Base-by-base conservation (phyloP, 1,284 basidiomycete genomes). In the Boletus holoroseus region DNA sequence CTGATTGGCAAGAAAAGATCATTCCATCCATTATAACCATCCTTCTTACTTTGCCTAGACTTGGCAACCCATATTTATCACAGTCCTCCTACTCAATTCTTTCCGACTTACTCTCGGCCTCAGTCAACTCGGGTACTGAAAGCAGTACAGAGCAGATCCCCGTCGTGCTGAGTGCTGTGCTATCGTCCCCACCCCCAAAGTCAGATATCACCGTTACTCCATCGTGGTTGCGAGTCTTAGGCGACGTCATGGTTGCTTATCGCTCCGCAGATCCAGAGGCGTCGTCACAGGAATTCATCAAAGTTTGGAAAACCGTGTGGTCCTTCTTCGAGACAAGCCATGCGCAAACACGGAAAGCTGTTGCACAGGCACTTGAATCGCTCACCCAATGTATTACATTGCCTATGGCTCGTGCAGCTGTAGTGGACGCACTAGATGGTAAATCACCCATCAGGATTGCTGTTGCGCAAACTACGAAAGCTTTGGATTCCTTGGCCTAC, bases 11-110 rank as follows among this genome's bases (percentile, higher is more conserved):
- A 18, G 41, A 47, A 45, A 62, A 94, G 91, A 76, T 81, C 44
- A 74, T 92, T 31, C 81, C 88, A 7, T 58, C 76, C 16, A 78
- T 94, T 51, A 83, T 83, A 24, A 76, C 78, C 22, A 73, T 81
- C 12, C 78, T 96, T 26, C 81, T 95, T 13, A 74, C 79, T 11
- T 79, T 94, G 30, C 90, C 92, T 30, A 84, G 86, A 44, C 74
- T 91, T n/a, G 86, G 85, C 35, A 88, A 88, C 61, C 78, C 87
- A 18, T 94, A 91, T 67, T 78, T 96, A 43, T 87, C 92, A 1
- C 83, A 91, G 66, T 83, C 88, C 32, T 76, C 87, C 16, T 95
- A 92, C 66, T 82, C 83, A 27, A 78, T 91, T 43, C 77, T 96
- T 52, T 80, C 90, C 27, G 83, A 85, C 55, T 75, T 94, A 5